These are phyloP conservation scores for Vitis hybrid DNA, from an alignment of 177 flowering plant genomes.

Conservation along the genomic window DNA sequence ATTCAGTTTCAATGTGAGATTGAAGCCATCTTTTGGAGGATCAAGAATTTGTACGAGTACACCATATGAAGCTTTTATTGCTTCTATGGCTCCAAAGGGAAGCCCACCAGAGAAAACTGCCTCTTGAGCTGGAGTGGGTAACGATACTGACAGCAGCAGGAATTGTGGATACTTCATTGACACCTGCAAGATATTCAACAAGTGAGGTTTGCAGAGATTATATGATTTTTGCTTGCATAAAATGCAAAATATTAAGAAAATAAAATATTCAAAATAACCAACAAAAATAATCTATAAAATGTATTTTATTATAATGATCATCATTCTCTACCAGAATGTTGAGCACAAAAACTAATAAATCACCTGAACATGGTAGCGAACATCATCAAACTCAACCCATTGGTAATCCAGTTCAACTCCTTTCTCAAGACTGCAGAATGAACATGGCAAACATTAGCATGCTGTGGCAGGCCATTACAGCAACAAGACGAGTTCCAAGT, in stretches of 20 bases:
- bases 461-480: background rate
- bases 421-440: conserved; percentile 73
- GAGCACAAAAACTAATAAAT: conserved; percentile 4
- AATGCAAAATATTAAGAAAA: background rate
- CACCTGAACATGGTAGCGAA: conserved; percentile 89
- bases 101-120: conserved; percentile 76
- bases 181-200: conserved; percentile 43
- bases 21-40: conserved; percentile 96
- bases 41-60: conserved; percentile 82
- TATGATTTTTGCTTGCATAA: background rate
- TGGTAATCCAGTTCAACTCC: conserved; percentile 86
- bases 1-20: conserved; percentile 87
- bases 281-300: background rate
- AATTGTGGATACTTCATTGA: conserved; percentile 75
- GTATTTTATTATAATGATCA: background rate
- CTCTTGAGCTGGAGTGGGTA: conserved; percentile 89
- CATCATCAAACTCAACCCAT: conserved; percentile 90
- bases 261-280: background rate
- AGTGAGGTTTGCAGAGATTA: background rate
- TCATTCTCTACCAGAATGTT: background rate
- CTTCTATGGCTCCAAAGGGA: conserved; percentile 93
- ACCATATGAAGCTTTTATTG: conserved; percentile 84
- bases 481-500: background rate
- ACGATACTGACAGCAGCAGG: conserved; percentile 66
- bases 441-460: conserved; percentile 10